A percentile compares a stretch with the other conserved stretches of the same genome.
Evolutionary conservation across 1,284 basidiomycete species (phyloP).

Genomic region (Ganoderma multipileum): DNA sequence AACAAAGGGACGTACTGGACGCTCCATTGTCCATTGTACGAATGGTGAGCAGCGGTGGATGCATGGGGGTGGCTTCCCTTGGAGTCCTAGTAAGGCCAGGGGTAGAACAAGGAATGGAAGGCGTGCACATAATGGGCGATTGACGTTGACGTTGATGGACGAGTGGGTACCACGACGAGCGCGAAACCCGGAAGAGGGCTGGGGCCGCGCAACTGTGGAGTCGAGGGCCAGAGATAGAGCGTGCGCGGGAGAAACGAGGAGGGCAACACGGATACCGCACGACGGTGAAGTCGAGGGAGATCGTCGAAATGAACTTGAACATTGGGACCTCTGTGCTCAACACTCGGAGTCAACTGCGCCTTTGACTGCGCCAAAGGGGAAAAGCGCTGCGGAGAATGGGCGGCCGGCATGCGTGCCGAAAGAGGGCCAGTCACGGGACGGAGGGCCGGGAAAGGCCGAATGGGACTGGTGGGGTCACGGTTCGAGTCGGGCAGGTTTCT

Average conservation of each 20-base stretch:
- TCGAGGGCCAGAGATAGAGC: not conserved
- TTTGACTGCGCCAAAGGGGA: too few species aligned
- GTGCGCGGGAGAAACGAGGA: not conserved
- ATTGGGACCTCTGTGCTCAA: too few species aligned
- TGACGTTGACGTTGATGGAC: not conserved
- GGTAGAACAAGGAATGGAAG: not conserved
- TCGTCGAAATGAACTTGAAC: too few species aligned
- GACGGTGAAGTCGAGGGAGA: too few species aligned
- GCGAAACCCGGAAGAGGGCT: not conserved
- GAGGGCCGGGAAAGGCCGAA: not conserved
- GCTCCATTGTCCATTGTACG: not conserved
- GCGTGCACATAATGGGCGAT: not conserved
- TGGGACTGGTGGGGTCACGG: not conserved
- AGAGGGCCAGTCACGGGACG: constrained; percentile 1
- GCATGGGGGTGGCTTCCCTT: too few species aligned
- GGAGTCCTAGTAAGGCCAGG: too few species aligned
- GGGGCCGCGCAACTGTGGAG: not conserved
- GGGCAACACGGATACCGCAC: not conserved
- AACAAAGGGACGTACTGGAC: not conserved
- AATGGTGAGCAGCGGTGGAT: not conserved
- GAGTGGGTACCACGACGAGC: not conserved
- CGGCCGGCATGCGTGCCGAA: not conserved
- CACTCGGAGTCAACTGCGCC: too few species aligned
- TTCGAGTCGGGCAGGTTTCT: not conserved
- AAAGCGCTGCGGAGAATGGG: not conserved